Evolutionary conservation across 768 basidiomycete species (phyloP), one percentile per base, ranked within the genome.

Genomic region (Rubroboletus pulcherrimus): DNA sequence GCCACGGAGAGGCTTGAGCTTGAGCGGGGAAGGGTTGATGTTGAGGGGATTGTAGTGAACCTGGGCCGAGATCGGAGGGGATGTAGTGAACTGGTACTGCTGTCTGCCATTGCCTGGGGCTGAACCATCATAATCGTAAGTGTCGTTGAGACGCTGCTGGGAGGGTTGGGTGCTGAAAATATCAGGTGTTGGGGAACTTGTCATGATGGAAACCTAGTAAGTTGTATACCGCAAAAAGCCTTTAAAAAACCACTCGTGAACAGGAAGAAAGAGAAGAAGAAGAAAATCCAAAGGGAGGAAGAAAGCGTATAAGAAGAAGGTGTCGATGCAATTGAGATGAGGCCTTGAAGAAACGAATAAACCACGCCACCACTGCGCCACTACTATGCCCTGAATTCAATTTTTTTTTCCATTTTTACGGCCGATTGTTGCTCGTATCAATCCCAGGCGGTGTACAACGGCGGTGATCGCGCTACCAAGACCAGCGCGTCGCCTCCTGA

Each of bases 101-200:
- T 77, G 73, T 74, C 87, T 83, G 62, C 63, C 67, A 53, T 75
- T 76, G 72, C 66, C 74, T 62, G 73, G 65, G 67, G 65, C 74
- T 72, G 74, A 76, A 73, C 78, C 81, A 69, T 92, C 89, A 76
- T 86, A 90, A 78, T 91, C 87, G 75, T 89, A 89, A 86, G 78
- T 74, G 73, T 92, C 89, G 77, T 91, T 83, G 79, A 87, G 83
- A 81, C 87, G 88, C 86, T 82, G 87, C 74, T 83, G 85, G 59
- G 82, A 77, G 59, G 76, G 68, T 66, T 75, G 75, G 46, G 81
- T 77, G 73, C 81, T 81, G 72, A 91, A 84, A 64, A 93, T 82
- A 77, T 91, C 89, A 60, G 90, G 89, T 39, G 80, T 74, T 33
- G 89, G 85, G 63, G 89, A 83, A 69, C 75, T 85, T 66, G 88